A percentile compares a stretch with the other conserved stretches of the same genome.
phyloP scores from a whole-genome alignment of 352 stramenopile species.

The Phytophthora hybrid region DNA sequence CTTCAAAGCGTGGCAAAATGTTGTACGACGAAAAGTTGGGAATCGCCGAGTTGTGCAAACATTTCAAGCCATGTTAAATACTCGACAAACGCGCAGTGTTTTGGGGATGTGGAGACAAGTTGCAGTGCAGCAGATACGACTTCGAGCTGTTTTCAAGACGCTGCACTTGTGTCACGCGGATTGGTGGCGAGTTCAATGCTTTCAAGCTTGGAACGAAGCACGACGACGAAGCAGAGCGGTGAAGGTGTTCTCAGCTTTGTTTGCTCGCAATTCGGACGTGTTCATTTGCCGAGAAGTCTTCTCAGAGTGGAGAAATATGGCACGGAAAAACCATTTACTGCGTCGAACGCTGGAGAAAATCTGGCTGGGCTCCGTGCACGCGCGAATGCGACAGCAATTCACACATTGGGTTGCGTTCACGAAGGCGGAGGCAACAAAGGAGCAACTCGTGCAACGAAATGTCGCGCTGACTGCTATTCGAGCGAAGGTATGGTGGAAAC shows the following conservation, averaged over 20 bases:
- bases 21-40: conserved; percentile 6
- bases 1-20: conserved; percentile 33
- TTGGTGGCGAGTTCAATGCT: conserved; percentile 29
- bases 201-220: conserved; percentile 31
- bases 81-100: conserved; percentile 10
- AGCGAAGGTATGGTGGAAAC: conserved; percentile 48
- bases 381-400: conserved; percentile 47
- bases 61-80: conserved; percentile 11
- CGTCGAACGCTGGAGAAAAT: conserved; percentile 45
- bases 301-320: conserved; percentile 32
- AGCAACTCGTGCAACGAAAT: conserved; percentile 33
- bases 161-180: conserved; percentile 15
- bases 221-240: conserved; percentile 24
- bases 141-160: conserved; percentile 15
- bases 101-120: conserved; percentile 28
- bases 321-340: conserved; percentile 38
- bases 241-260: conserved; percentile 29
- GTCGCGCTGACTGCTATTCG: conserved; percentile 43
- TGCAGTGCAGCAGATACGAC: conserved; percentile 14
- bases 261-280: conserved; percentile 17
- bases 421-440: conserved; percentile 22
- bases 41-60: conserved; percentile 2
- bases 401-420: conserved; percentile 37
- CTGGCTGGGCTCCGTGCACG: conserved; percentile 50
- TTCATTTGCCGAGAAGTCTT: conserved; percentile 19